A percentile compares a stretch with the other conserved stretches of the same genome.
phyloP scores from a whole-genome alignment of 345 rosid genomes.

The Camelina sativa region DNA sequence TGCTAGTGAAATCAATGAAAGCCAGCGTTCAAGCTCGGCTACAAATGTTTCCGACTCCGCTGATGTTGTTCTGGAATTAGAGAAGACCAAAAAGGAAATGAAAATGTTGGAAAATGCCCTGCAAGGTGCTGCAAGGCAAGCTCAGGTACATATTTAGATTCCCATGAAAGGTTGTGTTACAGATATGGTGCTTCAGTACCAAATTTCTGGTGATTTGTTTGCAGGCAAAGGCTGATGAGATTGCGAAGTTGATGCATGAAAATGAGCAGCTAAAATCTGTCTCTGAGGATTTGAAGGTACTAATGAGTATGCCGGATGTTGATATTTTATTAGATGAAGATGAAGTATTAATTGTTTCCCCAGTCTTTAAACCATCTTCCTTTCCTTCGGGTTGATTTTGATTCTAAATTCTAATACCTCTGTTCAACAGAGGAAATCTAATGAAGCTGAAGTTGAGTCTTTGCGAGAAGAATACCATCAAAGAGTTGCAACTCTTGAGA shows the following conservation, averaged over 20 bases:
- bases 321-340: slow-evolving; percentile 29
- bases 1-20: slow-evolving; percentile 52
- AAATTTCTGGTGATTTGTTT: slow-evolving; percentile 24
- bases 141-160: slow-evolving; percentile 73
- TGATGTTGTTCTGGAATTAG: slow-evolving; percentile 62
- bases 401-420: slow-evolving; percentile 31
- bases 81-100: slow-evolving; percentile 82
- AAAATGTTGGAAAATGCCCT: slow-evolving; percentile 95
- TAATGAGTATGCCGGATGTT: slow-evolving; percentile 30
- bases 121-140: slow-evolving; percentile 99
- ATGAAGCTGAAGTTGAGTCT: slow-evolving; percentile 92
- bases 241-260: slow-evolving; percentile 91
- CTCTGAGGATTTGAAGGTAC: slow-evolving; percentile 90
- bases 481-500: slow-evolving; percentile 92
- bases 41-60: slow-evolving; percentile 50
- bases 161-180: slow-evolving; percentile 22
- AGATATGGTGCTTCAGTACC: slow-evolving; percentile 30
- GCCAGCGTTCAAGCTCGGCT: slow-evolving; percentile 53
- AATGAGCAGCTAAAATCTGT: slow-evolving; percentile 86
- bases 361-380: slow-evolving; percentile 5
- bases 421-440: slow-evolving; percentile 78
- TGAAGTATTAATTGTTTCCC: slow-evolving; percentile 8
- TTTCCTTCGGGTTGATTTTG: slow-evolving; percentile 29
- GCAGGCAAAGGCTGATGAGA: slow-evolving; percentile 99
- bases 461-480: slow-evolving; percentile 98